Evolutionary conservation across 2,329 filamentous ascomycete genomes (phyloP).

Genomic region (Phoma herbarum): DNA sequence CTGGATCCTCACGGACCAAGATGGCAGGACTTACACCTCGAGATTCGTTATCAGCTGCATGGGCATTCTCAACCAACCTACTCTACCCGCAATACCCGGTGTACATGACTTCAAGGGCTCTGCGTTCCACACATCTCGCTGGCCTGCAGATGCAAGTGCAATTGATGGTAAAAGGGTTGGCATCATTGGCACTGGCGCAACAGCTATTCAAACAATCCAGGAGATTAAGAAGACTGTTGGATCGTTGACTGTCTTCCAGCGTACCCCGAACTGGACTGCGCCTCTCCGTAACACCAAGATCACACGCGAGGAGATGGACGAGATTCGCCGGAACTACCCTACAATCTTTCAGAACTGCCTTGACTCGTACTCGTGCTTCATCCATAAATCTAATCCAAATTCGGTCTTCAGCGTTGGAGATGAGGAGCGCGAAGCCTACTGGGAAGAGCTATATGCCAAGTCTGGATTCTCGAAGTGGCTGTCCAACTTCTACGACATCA

Average conservation of each 20-base stretch:
- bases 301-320: slow-evolving; percentile 25
- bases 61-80: slow-evolving; percentile 34
- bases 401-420: slow-evolving; percentile 25
- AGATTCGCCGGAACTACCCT: slow-evolving; percentile 27
- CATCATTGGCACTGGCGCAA: slow-evolving; percentile 67
- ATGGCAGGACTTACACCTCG: slow-evolving; percentile 26
- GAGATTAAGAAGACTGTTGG: slow-evolving; percentile 62
- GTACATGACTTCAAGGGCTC: slow-evolving; percentile 31
- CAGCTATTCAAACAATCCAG: slow-evolving; percentile 69
- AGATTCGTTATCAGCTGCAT: slow-evolving; percentile 33
- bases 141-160: slow-evolving; percentile 64
- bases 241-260: slow-evolving; percentile 66
- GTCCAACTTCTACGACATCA: slow-evolving; percentile 31
- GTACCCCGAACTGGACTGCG: slow-evolving; percentile 60
- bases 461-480: slow-evolving; percentile 33
- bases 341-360: slow-evolving; percentile 29
- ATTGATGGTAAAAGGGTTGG: slow-evolving; percentile 65
- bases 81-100: slow-evolving; percentile 32
- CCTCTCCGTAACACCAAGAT: slow-evolving; percentile 31
- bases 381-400: slow-evolving; percentile 24
- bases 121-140: slow-evolving; percentile 62
- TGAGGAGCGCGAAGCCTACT: slow-evolving; percentile 28
- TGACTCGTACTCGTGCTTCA: slow-evolving; percentile 29
- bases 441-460: slow-evolving; percentile 30
- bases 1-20: slow-evolving; percentile 28